Percentiles rank a stretch among this genome's conserved stretches.
Evolutionary conservation across 495 filamentous ascomycete genomes (phyloP).

Genomic region (Penicillium longicatenatum): DNA sequence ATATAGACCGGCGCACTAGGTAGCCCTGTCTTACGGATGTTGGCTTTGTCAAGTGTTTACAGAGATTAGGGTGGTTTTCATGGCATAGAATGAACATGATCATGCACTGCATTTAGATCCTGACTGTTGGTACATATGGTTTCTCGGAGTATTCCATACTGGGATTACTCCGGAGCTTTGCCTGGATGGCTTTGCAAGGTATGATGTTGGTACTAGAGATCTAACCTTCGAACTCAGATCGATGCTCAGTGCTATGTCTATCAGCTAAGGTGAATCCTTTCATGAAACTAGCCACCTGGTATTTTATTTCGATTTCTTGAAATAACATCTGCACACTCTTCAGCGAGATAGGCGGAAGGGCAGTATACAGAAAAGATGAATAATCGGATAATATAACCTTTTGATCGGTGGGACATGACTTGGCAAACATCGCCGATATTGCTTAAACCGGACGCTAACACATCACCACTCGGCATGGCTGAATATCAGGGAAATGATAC

Average conservation of each 20-base stretch:
- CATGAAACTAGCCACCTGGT: too few species aligned
- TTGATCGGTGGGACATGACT: not conserved
- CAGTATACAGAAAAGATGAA: too few species aligned
- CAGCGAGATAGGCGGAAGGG: too few species aligned
- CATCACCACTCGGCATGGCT: not conserved
- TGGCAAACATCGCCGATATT: not conserved
- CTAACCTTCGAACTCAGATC: too few species aligned
- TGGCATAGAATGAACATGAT: not conserved
- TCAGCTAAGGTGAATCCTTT: too few species aligned
- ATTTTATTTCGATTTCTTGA: too few species aligned
- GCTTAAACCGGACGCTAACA: not conserved
- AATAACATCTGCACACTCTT: too few species aligned
- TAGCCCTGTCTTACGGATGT: not conserved
- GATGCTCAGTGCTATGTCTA: too few species aligned
- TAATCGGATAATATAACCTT: not conserved
- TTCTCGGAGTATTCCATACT: not conserved
- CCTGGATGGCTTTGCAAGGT: not conserved
- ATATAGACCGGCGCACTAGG: constrained; percentile 5
- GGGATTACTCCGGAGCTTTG: not conserved
- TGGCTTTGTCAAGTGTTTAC: not conserved
- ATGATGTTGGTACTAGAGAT: too few species aligned
- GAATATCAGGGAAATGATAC: not conserved
- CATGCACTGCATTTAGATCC: not conserved
- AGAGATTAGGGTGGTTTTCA: not conserved
- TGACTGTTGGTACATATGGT: not conserved